phyloP scores from a whole-genome alignment of 1,139 yeast species.

The Casaregolazyma lundiana region DNA sequence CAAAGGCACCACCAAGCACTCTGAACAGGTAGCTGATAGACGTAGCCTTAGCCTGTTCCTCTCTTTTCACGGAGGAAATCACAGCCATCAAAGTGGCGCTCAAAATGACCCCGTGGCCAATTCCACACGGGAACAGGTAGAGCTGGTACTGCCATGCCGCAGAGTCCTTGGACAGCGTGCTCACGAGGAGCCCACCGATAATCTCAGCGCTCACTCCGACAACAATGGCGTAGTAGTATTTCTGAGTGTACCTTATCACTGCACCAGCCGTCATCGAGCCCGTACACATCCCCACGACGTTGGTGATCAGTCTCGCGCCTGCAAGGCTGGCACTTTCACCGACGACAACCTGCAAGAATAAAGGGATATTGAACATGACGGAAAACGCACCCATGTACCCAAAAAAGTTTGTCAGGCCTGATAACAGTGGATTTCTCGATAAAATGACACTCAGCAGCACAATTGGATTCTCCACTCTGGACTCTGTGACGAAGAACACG shows the following conservation, averaged over 20 bases:
- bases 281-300: constrained; percentile 15
- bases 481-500: no score
- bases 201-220: constrained; percentile 10
- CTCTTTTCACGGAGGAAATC: constrained; percentile 14
- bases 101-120: constrained; percentile 16
- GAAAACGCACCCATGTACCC: constrained; percentile 16
- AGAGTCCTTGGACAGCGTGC: neutral
- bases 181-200: constrained; percentile 13
- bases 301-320: constrained; percentile 14
- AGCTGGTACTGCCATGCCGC: constrained; percentile 4
- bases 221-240: constrained; percentile 10
- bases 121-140: constrained; percentile 12
- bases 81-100: constrained; percentile 15
- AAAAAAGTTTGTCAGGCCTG: constrained; percentile 11
- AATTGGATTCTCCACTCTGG: no score
- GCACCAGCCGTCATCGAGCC: constrained; percentile 15
- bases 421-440: no score
- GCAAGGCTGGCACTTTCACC: constrained; percentile 15
- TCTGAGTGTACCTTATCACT: constrained; percentile 11
- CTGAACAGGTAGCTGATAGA: constrained; percentile 14
- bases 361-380: constrained; percentile 13
- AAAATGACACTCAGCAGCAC: no score
- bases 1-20: constrained; percentile 17
- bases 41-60: constrained; percentile 15
- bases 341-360: constrained; percentile 16